Conservation (phyloP, 441 rosid species). For the Codiaeum variegatum region DNA sequence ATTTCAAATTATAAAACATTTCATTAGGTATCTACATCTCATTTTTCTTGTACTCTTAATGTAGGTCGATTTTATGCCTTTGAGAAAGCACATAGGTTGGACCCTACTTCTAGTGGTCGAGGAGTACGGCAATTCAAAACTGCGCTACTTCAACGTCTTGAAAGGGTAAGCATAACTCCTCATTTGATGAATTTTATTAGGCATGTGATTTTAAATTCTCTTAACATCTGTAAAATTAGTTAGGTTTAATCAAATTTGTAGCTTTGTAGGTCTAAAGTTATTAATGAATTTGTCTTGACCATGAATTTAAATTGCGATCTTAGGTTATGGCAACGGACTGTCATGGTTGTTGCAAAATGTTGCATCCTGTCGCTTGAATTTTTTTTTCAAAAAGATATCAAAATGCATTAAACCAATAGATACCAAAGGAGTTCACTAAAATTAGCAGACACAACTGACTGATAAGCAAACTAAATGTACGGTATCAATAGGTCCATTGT, state of each 20-base stretch:
- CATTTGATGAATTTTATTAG: not conserved
- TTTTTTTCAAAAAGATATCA: not conserved
- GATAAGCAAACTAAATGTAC: not conserved
- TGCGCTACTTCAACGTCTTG: slow-evolving; percentile 95
- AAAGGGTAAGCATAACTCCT: slow-evolving; percentile 52
- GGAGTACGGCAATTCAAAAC: slow-evolving; percentile 99
- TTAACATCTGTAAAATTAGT: too few species aligned
- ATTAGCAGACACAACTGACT: not conserved
- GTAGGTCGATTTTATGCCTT: slow-evolving; percentile 97
- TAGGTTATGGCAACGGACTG: not conserved
- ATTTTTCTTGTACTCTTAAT: slow-evolving; percentile 1
- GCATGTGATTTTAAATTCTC: not conserved
- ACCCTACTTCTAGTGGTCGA: slow-evolving; percentile 93
- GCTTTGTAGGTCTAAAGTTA: not conserved
- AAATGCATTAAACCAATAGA: not conserved
- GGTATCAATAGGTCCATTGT: not conserved
- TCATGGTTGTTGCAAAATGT: not conserved
- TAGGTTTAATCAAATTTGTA: not conserved
- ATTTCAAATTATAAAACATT: not conserved
- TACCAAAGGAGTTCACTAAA: not conserved
- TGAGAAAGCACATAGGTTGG: slow-evolving; percentile 93
- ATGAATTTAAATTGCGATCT: not conserved
- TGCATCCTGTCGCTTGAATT: not conserved
- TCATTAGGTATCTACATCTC: not conserved
- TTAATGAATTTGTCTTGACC: not conserved